phyloP scores from a whole-genome alignment of 768 basidiomycete genomes.

The Hemileccinum rubropunctum region DNA sequence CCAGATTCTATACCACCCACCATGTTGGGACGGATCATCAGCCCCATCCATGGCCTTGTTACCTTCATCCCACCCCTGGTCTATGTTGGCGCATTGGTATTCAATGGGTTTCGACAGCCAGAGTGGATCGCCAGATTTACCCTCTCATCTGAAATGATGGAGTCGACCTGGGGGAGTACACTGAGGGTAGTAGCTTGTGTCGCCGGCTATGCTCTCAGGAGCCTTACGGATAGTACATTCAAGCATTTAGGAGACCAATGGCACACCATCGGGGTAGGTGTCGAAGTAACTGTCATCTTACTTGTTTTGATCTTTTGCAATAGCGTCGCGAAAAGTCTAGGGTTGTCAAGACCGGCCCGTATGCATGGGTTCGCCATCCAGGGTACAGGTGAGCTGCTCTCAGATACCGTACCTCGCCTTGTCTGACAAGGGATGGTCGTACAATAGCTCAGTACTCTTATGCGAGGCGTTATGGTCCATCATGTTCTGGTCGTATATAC shows the following conservation, averaged over 20 bases:
- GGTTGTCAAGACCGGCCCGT: slow-evolving; percentile 33
- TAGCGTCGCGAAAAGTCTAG: slow-evolving; percentile 30
- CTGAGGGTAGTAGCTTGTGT: slow-evolving; percentile 21
- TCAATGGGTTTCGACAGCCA: slow-evolving; percentile 28
- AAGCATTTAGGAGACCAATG: slow-evolving; percentile 26
- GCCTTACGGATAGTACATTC: background rate
- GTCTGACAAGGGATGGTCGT: background rate
- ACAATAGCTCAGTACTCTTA: slow-evolving; percentile 14
- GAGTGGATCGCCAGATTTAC: slow-evolving; percentile 27
- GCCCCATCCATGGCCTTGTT: slow-evolving; percentile 24
- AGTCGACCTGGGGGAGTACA: slow-evolving; percentile 8
- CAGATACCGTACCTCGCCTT: no score
- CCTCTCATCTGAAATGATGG: slow-evolving; percentile 9
- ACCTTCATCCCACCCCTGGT: slow-evolving; percentile 17
- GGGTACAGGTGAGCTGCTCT: slow-evolving; percentile 22
- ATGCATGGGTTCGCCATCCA: slow-evolving; percentile 35
- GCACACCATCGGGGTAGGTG: slow-evolving; percentile 25
- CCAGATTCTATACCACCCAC: slow-evolving; percentile 12
- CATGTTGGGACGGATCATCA: slow-evolving; percentile 22
- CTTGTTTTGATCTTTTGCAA: background rate
- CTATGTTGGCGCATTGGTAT: slow-evolving; percentile 21
- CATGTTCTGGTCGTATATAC: slow-evolving; percentile 33
- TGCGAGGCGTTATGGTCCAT: slow-evolving; percentile 18
- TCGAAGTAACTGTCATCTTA: accelerated
- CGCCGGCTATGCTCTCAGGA: slow-evolving; percentile 5